Conservation (phyloP, 2,329 filamentous ascomycete species). For the Purpureocillium takamizusanense region DNA sequence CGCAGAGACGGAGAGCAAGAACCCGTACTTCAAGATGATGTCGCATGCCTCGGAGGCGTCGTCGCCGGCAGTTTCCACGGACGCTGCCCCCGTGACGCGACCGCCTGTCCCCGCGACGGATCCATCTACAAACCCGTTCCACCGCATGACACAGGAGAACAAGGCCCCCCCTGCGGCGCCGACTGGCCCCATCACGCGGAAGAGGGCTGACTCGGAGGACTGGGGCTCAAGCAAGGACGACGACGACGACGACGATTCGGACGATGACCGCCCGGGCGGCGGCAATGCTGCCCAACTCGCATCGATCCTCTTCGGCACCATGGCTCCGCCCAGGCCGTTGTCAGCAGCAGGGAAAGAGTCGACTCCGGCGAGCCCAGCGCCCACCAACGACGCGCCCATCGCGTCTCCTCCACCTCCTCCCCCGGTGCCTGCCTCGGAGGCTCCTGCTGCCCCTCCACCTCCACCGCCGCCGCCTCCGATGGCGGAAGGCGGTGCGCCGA, state of each 20-base stretch:
- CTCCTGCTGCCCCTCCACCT: constrained; percentile 20
- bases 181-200: constrained; percentile 42
- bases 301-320: constrained; percentile 91
- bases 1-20: constrained; percentile 71
- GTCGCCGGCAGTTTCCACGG: constrained; percentile 34
- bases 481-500: constrained; percentile 14
- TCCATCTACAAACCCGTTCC: constrained; percentile 91
- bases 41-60: constrained; percentile 52
- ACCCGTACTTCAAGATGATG: constrained; percentile 90
- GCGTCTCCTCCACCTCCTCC: constrained; percentile 29
- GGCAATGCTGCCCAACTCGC: constrained; percentile 85
- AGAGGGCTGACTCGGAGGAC: constrained; percentile 52
- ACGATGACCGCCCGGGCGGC: constrained; percentile 71
- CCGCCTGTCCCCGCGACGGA: constrained; percentile 34
- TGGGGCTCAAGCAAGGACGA: constrained; percentile 71
- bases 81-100: constrained; percentile 29
- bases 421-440: constrained; percentile 12
- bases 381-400: constrained; percentile 29
- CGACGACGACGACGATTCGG: constrained; percentile 56
- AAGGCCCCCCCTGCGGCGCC: constrained; percentile 36
- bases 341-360: constrained; percentile 71
- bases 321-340: constrained; percentile 84
- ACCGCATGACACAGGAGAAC: constrained; percentile 65
- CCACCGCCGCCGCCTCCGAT: constrained; percentile 20
- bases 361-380: constrained; percentile 27